phyloP scores from a whole-genome alignment of 2,329 filamentous ascomycete genomes.

The Ceratocystis colombiana region DNA sequence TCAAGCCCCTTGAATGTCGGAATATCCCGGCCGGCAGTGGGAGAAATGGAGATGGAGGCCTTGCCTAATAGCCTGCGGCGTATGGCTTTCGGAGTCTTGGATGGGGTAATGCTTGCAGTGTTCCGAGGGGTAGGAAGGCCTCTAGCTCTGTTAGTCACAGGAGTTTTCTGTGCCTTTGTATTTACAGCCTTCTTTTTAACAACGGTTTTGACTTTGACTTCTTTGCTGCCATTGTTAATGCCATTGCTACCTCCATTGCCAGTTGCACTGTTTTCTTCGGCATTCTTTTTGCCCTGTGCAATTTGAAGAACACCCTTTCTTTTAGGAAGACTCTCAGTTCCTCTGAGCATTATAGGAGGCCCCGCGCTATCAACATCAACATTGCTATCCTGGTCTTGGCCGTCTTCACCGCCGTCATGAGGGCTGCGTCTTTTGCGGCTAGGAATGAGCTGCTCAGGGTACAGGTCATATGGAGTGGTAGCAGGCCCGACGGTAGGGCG shows the following conservation, averaged over 20 bases:
- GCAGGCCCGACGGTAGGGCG: not conserved
- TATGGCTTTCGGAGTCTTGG: not conserved
- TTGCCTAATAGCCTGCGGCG: not conserved
- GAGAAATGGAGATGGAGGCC: not conserved
- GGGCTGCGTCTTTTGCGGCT: conserved; percentile 2
- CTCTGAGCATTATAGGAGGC: not conserved
- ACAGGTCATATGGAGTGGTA: conserved; percentile 23
- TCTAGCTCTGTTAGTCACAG: not conserved
- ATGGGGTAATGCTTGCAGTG: not conserved
- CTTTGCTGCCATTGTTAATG: not conserved
- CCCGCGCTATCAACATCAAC: not conserved
- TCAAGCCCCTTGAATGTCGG: conserved; percentile 2
- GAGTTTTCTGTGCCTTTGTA: not conserved
- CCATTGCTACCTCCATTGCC: not conserved
- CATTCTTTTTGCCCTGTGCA: not conserved
- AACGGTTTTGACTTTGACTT: not conserved
- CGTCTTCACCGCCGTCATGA: not conserved
- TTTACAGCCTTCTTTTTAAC: not conserved
- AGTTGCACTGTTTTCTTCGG: not conserved
- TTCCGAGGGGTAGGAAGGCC: not conserved
- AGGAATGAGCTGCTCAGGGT: conserved; percentile 15
- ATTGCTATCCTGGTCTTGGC: not conserved
- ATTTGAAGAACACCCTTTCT: not conserved
- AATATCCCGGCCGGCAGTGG: too few species aligned
- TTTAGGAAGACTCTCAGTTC: not conserved